Conservation (phyloP, 257 asterid species). For the Solanum commersonii region DNA sequence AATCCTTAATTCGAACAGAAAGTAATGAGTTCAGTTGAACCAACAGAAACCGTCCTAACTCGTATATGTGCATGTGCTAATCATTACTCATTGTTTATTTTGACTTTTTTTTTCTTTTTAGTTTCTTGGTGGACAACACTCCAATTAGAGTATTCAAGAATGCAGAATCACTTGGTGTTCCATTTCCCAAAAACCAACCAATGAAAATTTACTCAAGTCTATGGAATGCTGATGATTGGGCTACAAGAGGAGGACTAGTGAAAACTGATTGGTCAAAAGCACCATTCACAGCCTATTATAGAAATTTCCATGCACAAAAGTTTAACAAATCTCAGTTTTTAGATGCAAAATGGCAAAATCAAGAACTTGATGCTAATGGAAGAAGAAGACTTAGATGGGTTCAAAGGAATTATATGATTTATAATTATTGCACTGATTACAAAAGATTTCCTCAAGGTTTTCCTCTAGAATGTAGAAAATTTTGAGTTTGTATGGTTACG, state of each 20-base stretch:
- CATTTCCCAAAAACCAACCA: conserved; percentile 62
- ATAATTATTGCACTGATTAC: conserved; percentile 54
- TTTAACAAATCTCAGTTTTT: conserved; percentile 18
- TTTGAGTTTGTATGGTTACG: background rate
- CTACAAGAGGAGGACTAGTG: conserved; percentile 64
- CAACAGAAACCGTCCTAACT: background rate
- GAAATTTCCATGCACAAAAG: conserved; percentile 45
- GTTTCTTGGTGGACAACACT: conserved; percentile 66
- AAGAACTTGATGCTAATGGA: conserved; percentile 53
- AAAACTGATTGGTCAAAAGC: conserved; percentile 74
- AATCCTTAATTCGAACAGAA: background rate
- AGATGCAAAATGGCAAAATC: conserved; percentile 39
- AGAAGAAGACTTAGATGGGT: conserved; percentile 78
- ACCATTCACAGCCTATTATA: conserved; percentile 72
- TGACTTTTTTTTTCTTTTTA: background rate
- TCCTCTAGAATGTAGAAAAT: conserved; percentile 46
- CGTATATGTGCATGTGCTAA: background rate
- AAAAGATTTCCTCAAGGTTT: conserved; percentile 55
- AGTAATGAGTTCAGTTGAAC: background rate
- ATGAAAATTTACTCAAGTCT: conserved; percentile 81
- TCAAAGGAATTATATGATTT: conserved; percentile 74
- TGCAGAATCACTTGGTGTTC: conserved; percentile 49
- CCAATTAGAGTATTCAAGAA: conserved; percentile 69
- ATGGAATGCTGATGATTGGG: conserved; percentile 85
- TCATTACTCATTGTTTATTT: background rate